These are phyloP conservation scores for Bombardia bombarda DNA, from an alignment of 495 filamentous ascomycete genomes.

Conservation along the genomic window DNA sequence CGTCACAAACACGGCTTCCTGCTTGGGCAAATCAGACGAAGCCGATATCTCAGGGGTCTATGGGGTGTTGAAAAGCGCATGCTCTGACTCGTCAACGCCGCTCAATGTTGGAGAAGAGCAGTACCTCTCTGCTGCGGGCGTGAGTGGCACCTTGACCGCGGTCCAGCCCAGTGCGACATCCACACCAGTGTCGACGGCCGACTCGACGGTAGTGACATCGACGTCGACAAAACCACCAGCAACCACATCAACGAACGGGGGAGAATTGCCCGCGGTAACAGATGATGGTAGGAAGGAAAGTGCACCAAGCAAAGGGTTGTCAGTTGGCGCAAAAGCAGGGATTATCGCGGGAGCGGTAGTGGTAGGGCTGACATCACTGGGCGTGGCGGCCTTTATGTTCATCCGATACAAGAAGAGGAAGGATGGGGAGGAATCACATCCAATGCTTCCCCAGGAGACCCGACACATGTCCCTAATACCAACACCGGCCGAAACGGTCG, in stretches of 20 bases:
- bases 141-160: constrained; percentile 6
- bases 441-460: constrained; percentile 22
- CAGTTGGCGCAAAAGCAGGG: constrained; percentile 13
- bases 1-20: constrained; percentile 31
- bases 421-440: constrained; percentile 22
- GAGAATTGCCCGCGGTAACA: constrained; percentile 1
- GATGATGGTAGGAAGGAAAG: neutral
- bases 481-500: constrained; percentile 2
- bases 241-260: neutral
- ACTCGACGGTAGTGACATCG: neutral
- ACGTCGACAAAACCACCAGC: constrained; percentile 2
- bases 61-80: constrained; percentile 23
- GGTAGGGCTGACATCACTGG: constrained; percentile 16
- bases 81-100: constrained; percentile 21
- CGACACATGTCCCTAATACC: constrained; percentile 9
- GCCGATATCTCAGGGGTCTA: constrained; percentile 27
- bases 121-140: constrained; percentile 27
- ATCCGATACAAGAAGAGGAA: constrained; percentile 14
- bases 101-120: constrained; percentile 18
- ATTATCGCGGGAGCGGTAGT: constrained; percentile 17
- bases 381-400: constrained; percentile 12
- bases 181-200: neutral
- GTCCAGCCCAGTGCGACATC: neutral
- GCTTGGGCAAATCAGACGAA: constrained; percentile 25
- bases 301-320: constrained; percentile 5